These are phyloP conservation scores for Daldinia loculata DNA, from an alignment of 495 filamentous ascomycete species.

Conservation along the genomic window DNA sequence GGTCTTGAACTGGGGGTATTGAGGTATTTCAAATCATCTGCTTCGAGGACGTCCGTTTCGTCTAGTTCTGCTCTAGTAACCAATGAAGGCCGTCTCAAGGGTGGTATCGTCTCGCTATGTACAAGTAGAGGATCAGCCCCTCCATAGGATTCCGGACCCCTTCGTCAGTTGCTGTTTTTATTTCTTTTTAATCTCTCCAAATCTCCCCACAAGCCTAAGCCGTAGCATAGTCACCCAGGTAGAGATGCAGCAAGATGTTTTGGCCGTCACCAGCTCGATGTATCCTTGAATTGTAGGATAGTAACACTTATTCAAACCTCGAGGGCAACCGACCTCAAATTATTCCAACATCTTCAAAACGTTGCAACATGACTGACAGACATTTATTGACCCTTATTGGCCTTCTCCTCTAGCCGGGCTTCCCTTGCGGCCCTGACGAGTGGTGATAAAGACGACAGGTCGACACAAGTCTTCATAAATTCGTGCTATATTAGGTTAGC, in stretches of 20 bases:
- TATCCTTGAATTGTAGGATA: conserved; percentile 12
- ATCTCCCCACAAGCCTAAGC: conserved; percentile 2
- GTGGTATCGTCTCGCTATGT: conserved; percentile 44
- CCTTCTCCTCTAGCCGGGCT: conserved; percentile 85
- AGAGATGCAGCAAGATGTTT: conserved; percentile 26
- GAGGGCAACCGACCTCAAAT: conserved; percentile 7
- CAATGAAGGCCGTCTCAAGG: conserved; percentile 32
- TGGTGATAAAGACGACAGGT: conserved; percentile 69
- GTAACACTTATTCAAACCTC: conserved; percentile 24
- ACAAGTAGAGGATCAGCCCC: conserved; percentile 23
- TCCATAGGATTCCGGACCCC: conserved; percentile 9
- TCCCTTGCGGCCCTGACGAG: conserved; percentile 86
- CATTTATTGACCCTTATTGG: conserved; percentile 65
- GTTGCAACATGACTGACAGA: not conserved
- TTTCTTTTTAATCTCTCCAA: conserved; percentile 5
- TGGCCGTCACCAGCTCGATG: conserved; percentile 9
- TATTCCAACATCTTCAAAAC: conserved; percentile 20
- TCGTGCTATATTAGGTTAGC: conserved; percentile 70
- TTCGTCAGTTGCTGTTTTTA: conserved; percentile 8
- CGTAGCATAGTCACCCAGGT: conserved; percentile 10
- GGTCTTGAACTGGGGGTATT: not conserved
- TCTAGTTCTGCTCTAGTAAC: conserved; percentile 36
- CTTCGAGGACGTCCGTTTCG: conserved; percentile 28
- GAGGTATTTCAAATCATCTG: conserved; percentile 15
- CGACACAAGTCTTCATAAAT: conserved; percentile 87